These are phyloP conservation scores for Tricharina praecox DNA, from an alignment of 495 filamentous ascomycete genomes.

Conservation along the genomic window DNA sequence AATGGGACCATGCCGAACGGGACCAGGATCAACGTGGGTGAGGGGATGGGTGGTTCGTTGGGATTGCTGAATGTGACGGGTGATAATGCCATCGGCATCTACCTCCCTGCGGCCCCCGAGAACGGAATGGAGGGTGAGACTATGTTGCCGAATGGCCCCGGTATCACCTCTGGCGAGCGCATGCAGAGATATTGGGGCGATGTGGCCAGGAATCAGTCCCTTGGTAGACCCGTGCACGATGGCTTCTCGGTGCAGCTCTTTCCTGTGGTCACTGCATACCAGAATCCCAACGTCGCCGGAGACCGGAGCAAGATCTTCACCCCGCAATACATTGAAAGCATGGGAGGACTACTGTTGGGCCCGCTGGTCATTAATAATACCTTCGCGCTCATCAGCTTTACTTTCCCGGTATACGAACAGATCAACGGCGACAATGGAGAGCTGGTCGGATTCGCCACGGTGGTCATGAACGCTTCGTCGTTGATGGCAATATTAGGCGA, in stretches of 20 bases:
- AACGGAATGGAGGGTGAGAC: constrained; percentile 29
- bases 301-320: constrained; percentile 27
- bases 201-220: constrained; percentile 19
- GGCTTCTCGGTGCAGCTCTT: constrained; percentile 32
- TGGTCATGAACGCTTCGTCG: constrained; percentile 37
- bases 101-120: constrained; percentile 32
- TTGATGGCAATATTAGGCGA: constrained; percentile 40
- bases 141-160: constrained; percentile 10
- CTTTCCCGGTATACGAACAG: constrained; percentile 47
- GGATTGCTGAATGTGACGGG: constrained; percentile 41
- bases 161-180: constrained; percentile 5
- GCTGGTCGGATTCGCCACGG: constrained; percentile 40
- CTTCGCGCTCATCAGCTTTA: constrained; percentile 44
- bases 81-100: constrained; percentile 27
- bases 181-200: constrained; percentile 5
- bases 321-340: constrained; percentile 29
- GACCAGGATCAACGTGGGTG: constrained; percentile 18
- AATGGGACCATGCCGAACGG: constrained; percentile 15
- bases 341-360: constrained; percentile 37
- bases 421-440: constrained; percentile 34
- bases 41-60: constrained; percentile 18
- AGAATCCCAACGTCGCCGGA: constrained; percentile 5
- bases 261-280: constrained; percentile 27
- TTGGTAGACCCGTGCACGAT: constrained; percentile 30
- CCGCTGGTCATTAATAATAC: constrained; percentile 38